Base-by-base conservation (phyloP, 2,329 filamentous ascomycete species). In the Penicillium sp. region DNA sequence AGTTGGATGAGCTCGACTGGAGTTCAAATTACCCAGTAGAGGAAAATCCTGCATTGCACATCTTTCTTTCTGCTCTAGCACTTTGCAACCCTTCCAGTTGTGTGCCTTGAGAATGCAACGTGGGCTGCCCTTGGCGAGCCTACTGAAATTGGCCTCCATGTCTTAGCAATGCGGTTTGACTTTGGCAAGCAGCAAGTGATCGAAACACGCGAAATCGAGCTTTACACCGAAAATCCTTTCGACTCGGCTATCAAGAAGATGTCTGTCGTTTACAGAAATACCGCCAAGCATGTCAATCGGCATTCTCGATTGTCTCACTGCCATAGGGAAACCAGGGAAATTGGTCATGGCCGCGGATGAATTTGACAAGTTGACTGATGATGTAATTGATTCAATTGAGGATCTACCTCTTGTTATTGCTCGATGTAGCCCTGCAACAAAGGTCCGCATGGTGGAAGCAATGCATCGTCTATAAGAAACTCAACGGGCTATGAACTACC, bases 391-490 rank as follows among this genome's bases (percentile, higher is more conserved):
- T 56, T 76, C 78, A 0, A 74, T 95, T 13, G 83, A 86, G 4
- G 82, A 89, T 35, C 74, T 95, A 2, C 89, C 89, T 2, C 75
- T 92, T 0, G 89, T 95, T 7, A 85, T 95, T 52, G 89, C 89
- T 32, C 84, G 89, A 32, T 95, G 89, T 65, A 87, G 88, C 1
- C 89, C 90, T 0, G 82, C 87, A 51, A 95, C 89, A 33, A 95
- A 95, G 72, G 89, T 89, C 4, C 84, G 88, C 51, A 95, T 95
- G 89, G 91, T 95, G 44, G 88, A 91, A 59, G 89, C 89, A 5
- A 80, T 95, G 13, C 87, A 91, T 57, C 82, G 89, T 23, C 20
- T 23, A 23, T 23, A 23, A 23, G 20, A 23, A 23, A 23, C 1
- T 3, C 20, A 23, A 23, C 20, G 20, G 20, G 4, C 20, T 4